Evolutionary conservation across 2,329 filamentous ascomycete genomes (phyloP).

Genomic region (Seiridium cupressi): DNA sequence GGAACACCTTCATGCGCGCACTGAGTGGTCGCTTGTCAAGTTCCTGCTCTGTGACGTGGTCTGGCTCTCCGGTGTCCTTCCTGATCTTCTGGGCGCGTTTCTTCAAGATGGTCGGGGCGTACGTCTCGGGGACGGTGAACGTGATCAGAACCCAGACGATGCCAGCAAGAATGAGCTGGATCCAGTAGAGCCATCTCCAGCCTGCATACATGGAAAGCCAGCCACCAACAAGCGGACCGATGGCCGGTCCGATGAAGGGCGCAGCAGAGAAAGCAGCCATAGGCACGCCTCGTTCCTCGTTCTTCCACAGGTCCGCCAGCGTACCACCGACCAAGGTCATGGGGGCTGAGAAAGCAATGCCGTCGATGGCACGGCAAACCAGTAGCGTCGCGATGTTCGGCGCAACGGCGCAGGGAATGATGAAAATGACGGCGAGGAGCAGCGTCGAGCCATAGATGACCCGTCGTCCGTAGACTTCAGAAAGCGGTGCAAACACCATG

Average conservation of each 20-base stretch:
- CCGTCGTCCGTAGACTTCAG: slow-evolving; percentile 70
- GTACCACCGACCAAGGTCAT: slow-evolving; percentile 86
- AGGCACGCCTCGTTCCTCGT: slow-evolving; percentile 79
- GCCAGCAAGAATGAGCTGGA: slow-evolving; percentile 74
- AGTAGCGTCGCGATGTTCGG: slow-evolving; percentile 75
- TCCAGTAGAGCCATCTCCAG: slow-evolving; percentile 87
- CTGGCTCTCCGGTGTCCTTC: slow-evolving; percentile 62
- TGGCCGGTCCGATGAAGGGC: slow-evolving; percentile 78
- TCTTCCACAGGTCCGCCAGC: slow-evolving; percentile 79
- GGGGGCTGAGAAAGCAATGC: slow-evolving; percentile 80
- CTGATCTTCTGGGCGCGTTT: slow-evolving; percentile 70
- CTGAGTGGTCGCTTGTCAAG: slow-evolving; percentile 68
- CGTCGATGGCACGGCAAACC: slow-evolving; percentile 74
- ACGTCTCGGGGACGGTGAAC: slow-evolving; percentile 90
- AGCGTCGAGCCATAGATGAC: slow-evolving; percentile 72
- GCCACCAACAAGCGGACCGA: slow-evolving; percentile 74
- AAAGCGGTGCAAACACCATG: slow-evolving; percentile 76
- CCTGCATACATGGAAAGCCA: slow-evolving; percentile 68
- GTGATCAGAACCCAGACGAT: slow-evolving; percentile 73
- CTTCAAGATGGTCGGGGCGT: slow-evolving; percentile 75
- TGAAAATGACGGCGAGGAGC: slow-evolving; percentile 70
- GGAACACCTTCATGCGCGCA: slow-evolving; percentile 70
- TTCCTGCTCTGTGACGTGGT: slow-evolving; percentile 77
- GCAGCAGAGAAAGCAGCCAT: slow-evolving; percentile 86
- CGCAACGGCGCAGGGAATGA: slow-evolving; percentile 76